A percentile compares a stretch with the other conserved stretches of the same genome.
Evolutionary conservation across 75 land plant genomes (phyloP).

Genomic region (Selaginella moellendorffii): DNA sequence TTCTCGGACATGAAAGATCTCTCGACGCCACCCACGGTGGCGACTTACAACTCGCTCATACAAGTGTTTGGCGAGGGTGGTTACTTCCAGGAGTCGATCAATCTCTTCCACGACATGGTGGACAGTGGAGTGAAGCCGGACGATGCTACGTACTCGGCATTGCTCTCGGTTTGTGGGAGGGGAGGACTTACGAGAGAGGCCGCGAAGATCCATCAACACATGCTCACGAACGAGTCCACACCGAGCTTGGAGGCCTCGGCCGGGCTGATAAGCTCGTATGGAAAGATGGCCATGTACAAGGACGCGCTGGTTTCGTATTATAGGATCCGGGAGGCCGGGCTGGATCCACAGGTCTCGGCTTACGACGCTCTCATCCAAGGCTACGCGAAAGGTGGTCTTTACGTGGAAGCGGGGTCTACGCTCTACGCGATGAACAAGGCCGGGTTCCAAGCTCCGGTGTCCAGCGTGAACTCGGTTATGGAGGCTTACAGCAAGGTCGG

Average conservation of each 20-base stretch:
- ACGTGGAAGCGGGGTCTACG: constrained; percentile 40
- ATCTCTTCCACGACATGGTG: constrained; percentile 85
- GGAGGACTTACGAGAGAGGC: constrained; percentile 86
- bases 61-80: constrained; percentile 86
- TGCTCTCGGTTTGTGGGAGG: constrained; percentile 72
- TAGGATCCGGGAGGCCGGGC: constrained; percentile 63
- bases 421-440: constrained; percentile 41
- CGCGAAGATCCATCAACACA: constrained; percentile 44
- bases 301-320: constrained; percentile 77
- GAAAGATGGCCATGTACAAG: constrained; percentile 73
- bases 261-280: constrained; percentile 73
- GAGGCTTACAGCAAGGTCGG: constrained; percentile 73
- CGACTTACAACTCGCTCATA: constrained; percentile 79
- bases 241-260: background rate
- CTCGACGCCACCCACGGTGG: constrained; percentile 61
- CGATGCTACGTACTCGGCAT: constrained; percentile 76
- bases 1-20: constrained; percentile 91
- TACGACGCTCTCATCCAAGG: constrained; percentile 54
- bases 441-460: constrained; percentile 32
- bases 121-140: constrained; percentile 68
- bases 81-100: constrained; percentile 81
- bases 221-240: constrained; percentile 22
- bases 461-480: constrained; percentile 70
- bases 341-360: constrained; percentile 40
- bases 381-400: constrained; percentile 81